A percentile compares a stretch with the other conserved stretches of the same genome.
Evolutionary conservation across 2,329 filamentous ascomycete genomes (phyloP).

Genomic region (Calonectria hawksworthii): DNA sequence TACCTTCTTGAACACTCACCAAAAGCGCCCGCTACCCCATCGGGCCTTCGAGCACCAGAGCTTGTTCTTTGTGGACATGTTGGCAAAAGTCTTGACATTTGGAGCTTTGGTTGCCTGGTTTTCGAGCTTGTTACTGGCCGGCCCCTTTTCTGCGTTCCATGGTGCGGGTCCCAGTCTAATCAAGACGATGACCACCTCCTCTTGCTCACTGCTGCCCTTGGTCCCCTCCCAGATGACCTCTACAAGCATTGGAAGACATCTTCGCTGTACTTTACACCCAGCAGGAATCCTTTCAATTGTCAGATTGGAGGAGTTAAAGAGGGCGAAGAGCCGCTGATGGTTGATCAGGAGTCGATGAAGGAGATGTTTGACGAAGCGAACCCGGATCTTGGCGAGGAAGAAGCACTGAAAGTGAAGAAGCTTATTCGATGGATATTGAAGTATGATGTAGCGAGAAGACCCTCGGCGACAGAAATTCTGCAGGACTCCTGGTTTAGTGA

Average conservation of each 20-base stretch:
- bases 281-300: not conserved
- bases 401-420: not conserved
- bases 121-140: not conserved
- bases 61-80: not conserved
- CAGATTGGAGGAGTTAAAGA: not conserved
- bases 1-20: not conserved
- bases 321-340: not conserved
- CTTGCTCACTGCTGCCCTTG: not conserved
- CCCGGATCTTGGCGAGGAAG: not conserved
- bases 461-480: not conserved
- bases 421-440: not conserved
- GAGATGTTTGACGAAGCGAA: not conserved
- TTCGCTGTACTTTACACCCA: not conserved
- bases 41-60: not conserved
- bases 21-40: not conserved
- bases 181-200: not conserved
- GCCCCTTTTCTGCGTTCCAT: not conserved
- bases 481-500: not conserved
- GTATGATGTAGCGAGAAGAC: not conserved
- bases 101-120: not conserved
- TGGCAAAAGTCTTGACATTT: not conserved
- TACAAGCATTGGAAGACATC: not conserved
- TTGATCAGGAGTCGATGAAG: not conserved
- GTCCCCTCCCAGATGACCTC: not conserved
- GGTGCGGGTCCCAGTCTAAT: not conserved